phyloP scores from a whole-genome alignment of 768 basidiomycete species.

The Artomyces pyxidatus region DNA sequence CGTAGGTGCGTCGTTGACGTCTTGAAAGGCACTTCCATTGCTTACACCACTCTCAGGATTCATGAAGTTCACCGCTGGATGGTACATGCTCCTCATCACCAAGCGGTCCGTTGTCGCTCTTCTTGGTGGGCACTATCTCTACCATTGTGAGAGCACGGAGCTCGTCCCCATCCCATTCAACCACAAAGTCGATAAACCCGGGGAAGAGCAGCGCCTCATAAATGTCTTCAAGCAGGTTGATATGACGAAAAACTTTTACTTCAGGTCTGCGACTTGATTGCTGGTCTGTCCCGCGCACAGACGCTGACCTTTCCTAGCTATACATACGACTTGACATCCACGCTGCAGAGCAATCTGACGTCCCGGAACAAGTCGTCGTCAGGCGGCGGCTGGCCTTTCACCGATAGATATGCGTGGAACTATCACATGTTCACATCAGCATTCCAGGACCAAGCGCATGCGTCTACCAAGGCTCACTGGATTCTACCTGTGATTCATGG shows the following conservation, averaged over 20 bases:
- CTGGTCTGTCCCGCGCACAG: background rate
- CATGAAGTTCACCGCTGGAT: conserved; percentile 88
- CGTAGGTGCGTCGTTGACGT: conserved; percentile 60
- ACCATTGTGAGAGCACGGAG: conserved; percentile 90
- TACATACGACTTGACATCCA: conserved; percentile 95
- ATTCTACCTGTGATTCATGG: conserved; percentile 89
- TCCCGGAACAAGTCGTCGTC: conserved; percentile 36
- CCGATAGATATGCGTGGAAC: conserved; percentile 93
- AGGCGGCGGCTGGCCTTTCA: conserved; percentile 57
- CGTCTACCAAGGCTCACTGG: conserved; percentile 62
- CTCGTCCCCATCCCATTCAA: conserved; percentile 70
- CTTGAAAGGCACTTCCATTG: no score
- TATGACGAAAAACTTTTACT: conserved; percentile 99
- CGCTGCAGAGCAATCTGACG: conserved; percentile 85
- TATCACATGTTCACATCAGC: conserved; percentile 73
- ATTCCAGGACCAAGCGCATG: conserved; percentile 38
- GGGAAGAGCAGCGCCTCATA: conserved; percentile 85
- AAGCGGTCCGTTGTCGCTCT: conserved; percentile 90
- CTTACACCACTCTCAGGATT: conserved; percentile 58
- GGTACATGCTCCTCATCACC: conserved; percentile 89
- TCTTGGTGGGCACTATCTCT: conserved; percentile 91
- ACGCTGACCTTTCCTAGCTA: conserved; percentile 44
- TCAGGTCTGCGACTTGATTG: conserved; percentile 47
- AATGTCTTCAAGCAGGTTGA: conserved; percentile 94
- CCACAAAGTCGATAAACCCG: conserved; percentile 79